A percentile compares a stretch with the other conserved stretches of the same genome.
Evolutionary conservation across 371 early-diverging fungal species (phyloP).

Genomic region (Choanephora cucurbitarum): DNA sequence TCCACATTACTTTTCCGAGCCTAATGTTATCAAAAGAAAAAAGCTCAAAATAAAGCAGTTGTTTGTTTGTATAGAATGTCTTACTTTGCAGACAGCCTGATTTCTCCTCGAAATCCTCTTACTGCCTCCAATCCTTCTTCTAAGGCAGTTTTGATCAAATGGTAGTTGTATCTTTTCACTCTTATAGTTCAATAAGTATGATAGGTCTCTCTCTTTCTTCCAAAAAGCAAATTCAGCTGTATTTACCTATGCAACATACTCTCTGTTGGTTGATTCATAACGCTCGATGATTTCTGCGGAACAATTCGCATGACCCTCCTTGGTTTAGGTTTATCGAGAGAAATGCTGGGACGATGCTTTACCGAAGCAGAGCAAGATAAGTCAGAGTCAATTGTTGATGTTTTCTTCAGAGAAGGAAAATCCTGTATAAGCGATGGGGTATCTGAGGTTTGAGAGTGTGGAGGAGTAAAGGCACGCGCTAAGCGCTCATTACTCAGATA

Average conservation of each 20-base stretch:
- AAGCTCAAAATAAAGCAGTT: no score
- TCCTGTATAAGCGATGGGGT: neutral
- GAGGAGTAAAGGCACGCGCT: neutral
- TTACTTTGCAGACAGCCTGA: slow-evolving; percentile 45
- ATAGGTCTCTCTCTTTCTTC: no score
- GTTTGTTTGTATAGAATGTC: slow-evolving; percentile 2
- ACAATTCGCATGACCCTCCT: slow-evolving; percentile 22
- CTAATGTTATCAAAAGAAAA: no score
- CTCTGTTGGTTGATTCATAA: neutral
- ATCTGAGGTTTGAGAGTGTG: neutral
- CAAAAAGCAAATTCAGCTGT: neutral
- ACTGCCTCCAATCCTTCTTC: slow-evolving; percentile 32
- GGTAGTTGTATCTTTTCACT: slow-evolving; percentile 38
- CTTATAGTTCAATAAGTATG: no score
- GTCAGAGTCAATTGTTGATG: neutral
- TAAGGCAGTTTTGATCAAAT: slow-evolving; percentile 32
- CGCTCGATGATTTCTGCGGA: slow-evolving; percentile 16
- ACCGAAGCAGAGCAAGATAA: neutral
- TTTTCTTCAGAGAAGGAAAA: neutral
- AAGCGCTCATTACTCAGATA: slow-evolving; percentile 1
- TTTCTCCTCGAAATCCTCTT: slow-evolving; percentile 42
- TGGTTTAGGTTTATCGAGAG: neutral
- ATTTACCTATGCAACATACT: neutral
- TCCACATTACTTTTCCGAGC: slow-evolving; percentile 52
- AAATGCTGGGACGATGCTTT: neutral